Evolutionary conservation across 352 stramenopile genomes (phyloP), one percentile per base, ranked within the genome.

Genomic region (Phytophthora aleatoria): DNA sequence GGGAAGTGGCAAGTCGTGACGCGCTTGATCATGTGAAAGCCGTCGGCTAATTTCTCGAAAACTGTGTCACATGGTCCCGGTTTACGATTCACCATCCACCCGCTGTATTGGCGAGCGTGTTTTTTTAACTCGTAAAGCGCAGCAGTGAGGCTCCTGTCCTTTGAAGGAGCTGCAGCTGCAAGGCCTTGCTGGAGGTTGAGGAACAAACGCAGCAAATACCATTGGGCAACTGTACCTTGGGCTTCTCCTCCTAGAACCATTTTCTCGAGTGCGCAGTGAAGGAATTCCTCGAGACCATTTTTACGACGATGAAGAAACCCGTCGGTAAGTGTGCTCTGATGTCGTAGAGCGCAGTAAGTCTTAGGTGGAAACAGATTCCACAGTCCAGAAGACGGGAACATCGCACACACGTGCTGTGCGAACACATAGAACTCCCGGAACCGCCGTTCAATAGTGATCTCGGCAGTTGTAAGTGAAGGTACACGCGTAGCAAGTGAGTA

Each of bases 351-450:
- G 47, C 85, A 91, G n/a, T 88, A 79, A 13, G 79, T 90, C 64
- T 93, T 93, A 15, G 85, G 85, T 3, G 85, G 82, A 3, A 93
- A 48, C 0, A 81, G 61, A 28, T 73, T 60, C 85, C 75, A 89
- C 7, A 91, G 49, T 11, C 89, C 70, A 39, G 72, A 57, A 0
- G 77, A 81, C 5, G 84, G 79, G 28, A 86, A 89, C 77, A 93
- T 93, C 3, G 74, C 52, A 59, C 82, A 86, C 27, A 91, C 67
- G 0, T 74, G 67, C 38, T 81, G 64, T 9, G 85, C 85, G 24
- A 93, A 89, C 12, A 73, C 76, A 61, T 91, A 91, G 50, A 93
- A 93, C 60, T 93, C 85, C 24, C 82, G 82, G 62, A 91, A 93
- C 9, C 85, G 75, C 9, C 85, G 71, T 53, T 93, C 85, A 42